Base-by-base conservation (phyloP, 495 filamentous ascomycete species). In the Aspergillus cavernicola region DNA sequence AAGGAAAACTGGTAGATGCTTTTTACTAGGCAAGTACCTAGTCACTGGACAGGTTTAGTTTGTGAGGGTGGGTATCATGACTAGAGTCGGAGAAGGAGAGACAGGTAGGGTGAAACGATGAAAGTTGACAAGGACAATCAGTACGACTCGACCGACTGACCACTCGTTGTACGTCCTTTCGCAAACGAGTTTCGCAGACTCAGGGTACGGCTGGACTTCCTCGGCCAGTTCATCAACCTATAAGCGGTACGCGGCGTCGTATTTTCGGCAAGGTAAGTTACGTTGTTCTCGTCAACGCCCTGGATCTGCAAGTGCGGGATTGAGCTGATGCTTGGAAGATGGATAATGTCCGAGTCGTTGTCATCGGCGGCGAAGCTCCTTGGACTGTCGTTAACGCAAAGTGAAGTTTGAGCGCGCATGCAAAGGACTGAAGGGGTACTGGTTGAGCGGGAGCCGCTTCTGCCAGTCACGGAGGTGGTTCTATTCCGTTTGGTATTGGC, bases 261-360 rank as follows among this genome's bases (percentile, higher is more conserved):
- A 15, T 65, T 61, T 20, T 67, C 65, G 10, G 71, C 60, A 26
- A 69, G 50, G 37, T 71, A 71, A 36, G 61, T 58, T 7, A 71
- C 67, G 41, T 71, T 71, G 40, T 74, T 71, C 31, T 67, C 62
- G 26, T 74, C 73, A 10, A 74, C 67, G 10, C 66, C 65, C 23
- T 72, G 65, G 31, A 73, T 66, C 23, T 68, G 66, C 6, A 69
- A 59, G 6, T 58, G 65, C 5, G 70, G 70, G 13, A 56, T 45
- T 9, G 11, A 13, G 5, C 22, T 58, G 18, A 67, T 53, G 26
- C 68, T 71, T 9, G 72, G 72, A 6, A 75, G 62, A 9, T 71
- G 66, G 33, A 73, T 66, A 38, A 75, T 67, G 6, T 67, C 64
- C 15, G 73, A 70, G 43, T 75, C 71, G 4, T 59, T 63, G 20